Evolutionary conservation across 495 filamentous ascomycete genomes (phyloP).

Genomic region (Xylaria venustula): DNA sequence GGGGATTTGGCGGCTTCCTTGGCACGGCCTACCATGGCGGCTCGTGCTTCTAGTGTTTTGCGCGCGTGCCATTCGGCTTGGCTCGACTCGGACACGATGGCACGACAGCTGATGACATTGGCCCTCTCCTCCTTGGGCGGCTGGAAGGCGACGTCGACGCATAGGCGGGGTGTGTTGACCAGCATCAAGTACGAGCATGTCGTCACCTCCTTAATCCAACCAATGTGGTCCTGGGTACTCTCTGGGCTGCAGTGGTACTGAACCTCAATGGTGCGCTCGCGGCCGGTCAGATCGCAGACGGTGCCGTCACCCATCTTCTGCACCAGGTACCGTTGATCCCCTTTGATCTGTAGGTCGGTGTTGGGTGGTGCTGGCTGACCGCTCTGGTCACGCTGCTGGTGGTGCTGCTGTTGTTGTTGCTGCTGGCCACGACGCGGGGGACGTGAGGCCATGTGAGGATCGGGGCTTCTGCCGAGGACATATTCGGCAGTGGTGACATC

Average conservation of each 20-base stretch:
- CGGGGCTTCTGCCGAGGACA: constrained; percentile 61
- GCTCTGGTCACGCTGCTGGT: neutral
- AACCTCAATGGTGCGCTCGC: constrained; percentile 80
- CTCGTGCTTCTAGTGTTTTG: constrained; percentile 52
- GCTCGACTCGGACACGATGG: constrained; percentile 62
- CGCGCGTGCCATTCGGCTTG: constrained; percentile 54
- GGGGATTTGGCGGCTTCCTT: constrained; percentile 28
- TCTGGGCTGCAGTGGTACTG: constrained; percentile 91
- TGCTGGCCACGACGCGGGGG: constrained; percentile 33
- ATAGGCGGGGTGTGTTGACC: constrained; percentile 88
- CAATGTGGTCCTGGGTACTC: constrained; percentile 72
- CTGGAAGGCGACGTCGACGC: constrained; percentile 87
- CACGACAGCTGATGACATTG: constrained; percentile 73
- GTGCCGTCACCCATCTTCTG: constrained; percentile 85
- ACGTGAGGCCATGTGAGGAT: constrained; percentile 22
- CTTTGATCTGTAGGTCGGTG: constrained; percentile 74
- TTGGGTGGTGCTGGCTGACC: constrained; percentile 42
- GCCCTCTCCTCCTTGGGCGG: constrained; percentile 79
- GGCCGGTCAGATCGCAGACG: constrained; percentile 86
- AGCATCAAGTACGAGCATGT: constrained; percentile 96
- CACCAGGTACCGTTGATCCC: constrained; percentile 84
- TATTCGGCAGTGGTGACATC: constrained; percentile 78
- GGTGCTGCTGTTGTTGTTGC: constrained; percentile 14
- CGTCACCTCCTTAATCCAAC: constrained; percentile 90
- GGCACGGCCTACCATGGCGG: constrained; percentile 49